Percentiles rank a stretch among this genome's conserved stretches.
Conservation (phyloP, 345 rosid genomes). For the Tarenaya hassleriana region DNA sequence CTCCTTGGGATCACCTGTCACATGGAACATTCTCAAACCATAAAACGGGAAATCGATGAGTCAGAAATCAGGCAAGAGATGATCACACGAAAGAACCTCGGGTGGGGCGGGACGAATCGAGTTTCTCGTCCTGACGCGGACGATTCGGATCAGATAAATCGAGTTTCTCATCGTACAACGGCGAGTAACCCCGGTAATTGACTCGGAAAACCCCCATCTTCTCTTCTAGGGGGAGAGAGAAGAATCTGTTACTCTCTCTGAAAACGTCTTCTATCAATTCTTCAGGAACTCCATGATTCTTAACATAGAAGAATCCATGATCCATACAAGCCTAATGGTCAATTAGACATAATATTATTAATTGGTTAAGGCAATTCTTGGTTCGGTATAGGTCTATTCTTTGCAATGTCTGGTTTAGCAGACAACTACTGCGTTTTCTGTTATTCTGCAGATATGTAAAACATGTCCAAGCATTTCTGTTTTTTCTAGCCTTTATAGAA, state of each 20-base stretch:
- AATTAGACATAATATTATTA: too few species aligned
- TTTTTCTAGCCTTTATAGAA: too few species aligned
- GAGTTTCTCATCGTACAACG: conserved; percentile 47
- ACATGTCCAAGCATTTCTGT: too few species aligned
- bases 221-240: conserved; percentile 58
- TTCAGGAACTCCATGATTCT: conserved; percentile 70
- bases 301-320: conserved; percentile 77
- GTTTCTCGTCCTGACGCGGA: too few species aligned
- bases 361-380: too few species aligned
- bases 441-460: too few species aligned
- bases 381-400: background rate
- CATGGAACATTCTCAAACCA: background rate
- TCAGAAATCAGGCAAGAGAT: too few species aligned
- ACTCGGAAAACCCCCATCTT: conserved; percentile 44
- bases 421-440: too few species aligned
- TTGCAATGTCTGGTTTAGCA: background rate
- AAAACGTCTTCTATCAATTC: conserved; percentile 41
- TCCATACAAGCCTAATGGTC: conserved; percentile 61
- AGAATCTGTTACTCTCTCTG: conserved; percentile 51
- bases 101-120: background rate
- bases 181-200: conserved; percentile 55
- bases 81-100: conserved; percentile 29
- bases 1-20: conserved; percentile 75
- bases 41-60: background rate
- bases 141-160: conserved; percentile 25